phyloP scores from a whole-genome alignment of 805 yeast genomes.

The Yamadazyma scolyti region DNA sequence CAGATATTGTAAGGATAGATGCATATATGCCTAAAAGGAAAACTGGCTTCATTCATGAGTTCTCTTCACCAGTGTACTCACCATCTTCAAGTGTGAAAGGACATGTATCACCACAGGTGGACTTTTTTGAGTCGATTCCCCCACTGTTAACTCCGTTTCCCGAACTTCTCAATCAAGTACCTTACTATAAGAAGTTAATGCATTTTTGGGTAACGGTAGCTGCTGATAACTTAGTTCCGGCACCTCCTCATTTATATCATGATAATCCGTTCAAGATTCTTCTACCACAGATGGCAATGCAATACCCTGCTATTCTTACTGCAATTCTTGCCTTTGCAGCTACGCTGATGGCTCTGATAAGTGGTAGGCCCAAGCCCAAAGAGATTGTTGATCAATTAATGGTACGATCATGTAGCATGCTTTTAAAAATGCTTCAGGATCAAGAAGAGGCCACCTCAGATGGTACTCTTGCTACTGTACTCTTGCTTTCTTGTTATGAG shows the following conservation, averaged over 20 bases:
- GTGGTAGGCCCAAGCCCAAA: conserved; percentile 27
- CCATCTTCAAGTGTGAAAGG: not conserved
- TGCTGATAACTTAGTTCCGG: conserved; percentile 60
- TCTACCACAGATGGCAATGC: conserved; percentile 66
- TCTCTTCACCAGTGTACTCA: not conserved
- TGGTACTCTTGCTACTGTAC: conserved; percentile 58
- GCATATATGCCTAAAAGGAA: conserved; percentile 9
- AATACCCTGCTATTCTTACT: conserved; percentile 53
- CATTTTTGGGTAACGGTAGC: conserved; percentile 62
- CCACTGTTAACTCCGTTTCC: conserved; percentile 50
- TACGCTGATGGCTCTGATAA: conserved; percentile 21
- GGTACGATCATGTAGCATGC: conserved; percentile 54
- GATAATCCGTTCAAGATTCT: conserved; percentile 65
- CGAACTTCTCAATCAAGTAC: conserved; percentile 54
- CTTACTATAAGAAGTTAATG: conserved; percentile 57
- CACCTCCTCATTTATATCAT: conserved; percentile 50
- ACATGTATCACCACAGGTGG: too few species aligned
- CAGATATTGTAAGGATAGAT: conserved; percentile 33
- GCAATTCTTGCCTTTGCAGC: conserved; percentile 48
- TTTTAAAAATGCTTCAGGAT: conserved; percentile 48
- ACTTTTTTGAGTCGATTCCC: conserved; percentile 21
- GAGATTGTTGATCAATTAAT: conserved; percentile 51
- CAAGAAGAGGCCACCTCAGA: conserved; percentile 57
- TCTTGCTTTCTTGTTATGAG: conserved; percentile 58
- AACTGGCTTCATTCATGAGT: not conserved